Base-by-base conservation (phyloP, 257 asterid genomes). In the Avicennia marina region DNA sequence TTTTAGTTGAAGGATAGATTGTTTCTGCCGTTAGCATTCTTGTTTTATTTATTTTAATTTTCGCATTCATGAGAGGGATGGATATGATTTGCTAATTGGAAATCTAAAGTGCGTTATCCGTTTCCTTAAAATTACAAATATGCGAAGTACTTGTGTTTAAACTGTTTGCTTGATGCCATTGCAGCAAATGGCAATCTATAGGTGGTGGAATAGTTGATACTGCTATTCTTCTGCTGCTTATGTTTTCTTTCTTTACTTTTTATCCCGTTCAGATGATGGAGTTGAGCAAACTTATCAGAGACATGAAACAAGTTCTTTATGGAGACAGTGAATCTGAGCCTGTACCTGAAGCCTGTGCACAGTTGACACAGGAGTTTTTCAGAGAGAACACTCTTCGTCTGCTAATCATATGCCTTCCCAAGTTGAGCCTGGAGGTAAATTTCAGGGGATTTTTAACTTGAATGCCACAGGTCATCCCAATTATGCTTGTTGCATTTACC, bases 311-410 rank as follows among this genome's bases (percentile, higher is more conserved):
- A 8, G 62, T 70, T 60, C 91, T 86, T 20, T 86, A 86, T 42
- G 95, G 95, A 15, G 77, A 78, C 64, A 73, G 86, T 62, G 87
- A 82, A 69, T 66, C 87, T 4, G 95, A 86, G 68, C 95, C 95
- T 18, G 80, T 80, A 1, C 21, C 87, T 0, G 93, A 86, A 58
- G 89, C 95, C 27, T 86, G 95, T 66, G 56, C 81, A 19, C 95
- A 81, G 64, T 60, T 86, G 80, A 86, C 95, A 0, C 85, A 74
- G 55, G 95, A 86, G 68, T 78, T 86, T 67, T 86, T 86, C 53
- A 80, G 58, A 58, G 95, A 86, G 76, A 76, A 86, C 67, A 78
- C 85, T 2, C 70, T 82, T 9, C 83, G 95, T 9, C 66, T 83
- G 17, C 41, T 86, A 29, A 80, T 86, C 39, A 34, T 50, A 47